Evolutionary conservation across 2,329 filamentous ascomycete species (phyloP).

Genomic region (Aspergillus niger): DNA sequence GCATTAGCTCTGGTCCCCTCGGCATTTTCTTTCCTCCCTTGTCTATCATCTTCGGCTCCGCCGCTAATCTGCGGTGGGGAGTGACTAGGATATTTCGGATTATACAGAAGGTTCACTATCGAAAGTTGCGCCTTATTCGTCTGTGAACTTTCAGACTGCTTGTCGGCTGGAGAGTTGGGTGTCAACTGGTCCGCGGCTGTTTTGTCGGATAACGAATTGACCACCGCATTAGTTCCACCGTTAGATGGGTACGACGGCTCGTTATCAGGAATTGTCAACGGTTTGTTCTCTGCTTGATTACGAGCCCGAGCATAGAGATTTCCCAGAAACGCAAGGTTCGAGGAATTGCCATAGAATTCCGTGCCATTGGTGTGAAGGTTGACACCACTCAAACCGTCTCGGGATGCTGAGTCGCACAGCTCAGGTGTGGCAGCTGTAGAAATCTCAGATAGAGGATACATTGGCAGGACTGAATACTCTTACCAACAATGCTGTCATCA

Average conservation of each 20-base stretch:
- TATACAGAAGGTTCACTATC: constrained; percentile 25
- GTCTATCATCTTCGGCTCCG: background rate
- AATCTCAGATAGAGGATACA: background rate
- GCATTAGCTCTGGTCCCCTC: background rate
- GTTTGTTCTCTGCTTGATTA: constrained; percentile 16
- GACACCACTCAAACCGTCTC: constrained; percentile 29
- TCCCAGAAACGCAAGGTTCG: constrained; percentile 30
- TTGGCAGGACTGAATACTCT: background rate
- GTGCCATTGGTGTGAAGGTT: constrained; percentile 32
- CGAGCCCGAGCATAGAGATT: constrained; percentile 26
- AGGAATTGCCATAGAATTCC: constrained; percentile 32
- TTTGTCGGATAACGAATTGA: background rate
- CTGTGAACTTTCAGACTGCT: constrained; percentile 1
- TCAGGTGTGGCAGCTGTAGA: constrained; percentile 12
- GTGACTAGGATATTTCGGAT: constrained; percentile 20
- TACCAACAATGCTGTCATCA: constrained; percentile 6
- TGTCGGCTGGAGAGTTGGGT: background rate
- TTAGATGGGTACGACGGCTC: background rate
- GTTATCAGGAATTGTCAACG: constrained; percentile 4
- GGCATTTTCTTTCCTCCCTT: background rate
- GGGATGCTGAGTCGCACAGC: constrained; percentile 21
- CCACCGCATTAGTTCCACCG: background rate
- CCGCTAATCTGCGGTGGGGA: constrained; percentile 9
- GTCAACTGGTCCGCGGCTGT: background rate
- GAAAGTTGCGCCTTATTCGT: constrained; percentile 21